Evolutionary conservation across 371 early-diverging fungal genomes (phyloP), one percentile per base, ranked within the genome.

Genomic region (Lichtheimia ornata): DNA sequence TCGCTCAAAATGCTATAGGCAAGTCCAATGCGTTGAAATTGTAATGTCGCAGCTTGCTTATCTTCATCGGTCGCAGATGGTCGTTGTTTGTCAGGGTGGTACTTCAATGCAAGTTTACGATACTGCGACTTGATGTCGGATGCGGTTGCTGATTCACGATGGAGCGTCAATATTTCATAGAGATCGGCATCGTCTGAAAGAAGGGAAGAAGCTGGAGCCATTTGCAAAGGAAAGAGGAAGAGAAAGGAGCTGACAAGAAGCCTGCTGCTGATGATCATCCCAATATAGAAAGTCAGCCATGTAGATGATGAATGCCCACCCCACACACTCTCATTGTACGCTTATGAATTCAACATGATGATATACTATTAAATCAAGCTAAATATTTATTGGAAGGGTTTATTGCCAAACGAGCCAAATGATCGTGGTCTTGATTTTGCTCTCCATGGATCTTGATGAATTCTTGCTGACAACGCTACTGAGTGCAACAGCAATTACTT

Each of bases 1-100:
- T 97, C 94, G 18, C 86, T 85, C 20, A 99, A 83, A 0, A 97
- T 81, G 5, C 89, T 68, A 76, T 98, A 99, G 0, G 94, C 96
- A 42, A 85, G 77, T 1, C 91, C 88, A 4, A 98, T 65, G 15
- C 83, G 73, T 64, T 96, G 95, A 73, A 97, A 97, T 58, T 84
- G 66, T 24, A 85, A 81, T 13, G 89, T 90, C 66, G 90, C 91
- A 67, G 89, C 79, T 53, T 86, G 82, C 51, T 86, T 82, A 53
- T 90, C 92, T 17, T 77, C 64, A 22, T 89, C 88, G 27, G 70
- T 86, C 60, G 72, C 87, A 71, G 64, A 67, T 2, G 72, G 53
- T 47, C 81, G 65, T 57, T 91, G 88, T 62, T 94, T 96, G 66
- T 96, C 96, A 3, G 95, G 95, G 65, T 92, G 93, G 64, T 73